Evolutionary conservation across 2,329 filamentous ascomycete species (phyloP).

Genomic region (Arthroderma sp.): DNA sequence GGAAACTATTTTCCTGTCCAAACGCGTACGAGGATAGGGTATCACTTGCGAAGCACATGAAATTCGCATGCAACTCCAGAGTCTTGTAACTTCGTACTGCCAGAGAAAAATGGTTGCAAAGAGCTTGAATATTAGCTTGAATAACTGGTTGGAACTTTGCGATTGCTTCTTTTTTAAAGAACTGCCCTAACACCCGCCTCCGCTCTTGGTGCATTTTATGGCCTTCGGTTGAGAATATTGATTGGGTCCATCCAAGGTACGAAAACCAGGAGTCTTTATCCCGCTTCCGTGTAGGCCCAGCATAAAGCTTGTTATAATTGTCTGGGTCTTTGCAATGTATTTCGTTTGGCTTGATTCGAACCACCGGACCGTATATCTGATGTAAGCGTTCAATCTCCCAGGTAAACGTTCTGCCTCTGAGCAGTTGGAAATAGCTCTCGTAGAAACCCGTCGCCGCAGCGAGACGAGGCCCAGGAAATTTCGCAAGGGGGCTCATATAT

Average conservation of each 20-base stretch:
- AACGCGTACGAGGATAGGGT: background rate
- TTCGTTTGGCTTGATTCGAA: constrained; percentile 14
- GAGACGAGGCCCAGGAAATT: constrained; percentile 15
- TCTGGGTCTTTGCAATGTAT: constrained; percentile 12
- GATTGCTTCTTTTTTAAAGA: constrained; percentile 13
- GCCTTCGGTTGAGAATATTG: constrained; percentile 17
- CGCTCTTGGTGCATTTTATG: constrained; percentile 14
- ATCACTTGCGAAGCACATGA: background rate
- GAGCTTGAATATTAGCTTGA: constrained; percentile 8
- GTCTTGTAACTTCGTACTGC: background rate
- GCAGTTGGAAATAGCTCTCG: constrained; percentile 15
- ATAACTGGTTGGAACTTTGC: constrained; percentile 10
- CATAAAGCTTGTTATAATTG: constrained; percentile 12
- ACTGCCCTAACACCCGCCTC: constrained; percentile 13
- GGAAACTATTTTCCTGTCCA: background rate
- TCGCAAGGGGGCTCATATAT: constrained; percentile 13
- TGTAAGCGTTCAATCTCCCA: constrained; percentile 11
- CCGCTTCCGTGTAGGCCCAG: constrained; percentile 5
- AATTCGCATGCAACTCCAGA: background rate
- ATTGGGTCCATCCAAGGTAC: constrained; percentile 10
- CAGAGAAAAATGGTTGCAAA: constrained; percentile 2
- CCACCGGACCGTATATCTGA: constrained; percentile 11
- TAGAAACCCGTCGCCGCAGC: constrained; percentile 11
- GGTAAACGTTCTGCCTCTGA: constrained; percentile 8
- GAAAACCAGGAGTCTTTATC: constrained; percentile 13